These are phyloP conservation scores for Scutellaria barbata DNA, from an alignment of 257 asterid species.

Conservation along the genomic window DNA sequence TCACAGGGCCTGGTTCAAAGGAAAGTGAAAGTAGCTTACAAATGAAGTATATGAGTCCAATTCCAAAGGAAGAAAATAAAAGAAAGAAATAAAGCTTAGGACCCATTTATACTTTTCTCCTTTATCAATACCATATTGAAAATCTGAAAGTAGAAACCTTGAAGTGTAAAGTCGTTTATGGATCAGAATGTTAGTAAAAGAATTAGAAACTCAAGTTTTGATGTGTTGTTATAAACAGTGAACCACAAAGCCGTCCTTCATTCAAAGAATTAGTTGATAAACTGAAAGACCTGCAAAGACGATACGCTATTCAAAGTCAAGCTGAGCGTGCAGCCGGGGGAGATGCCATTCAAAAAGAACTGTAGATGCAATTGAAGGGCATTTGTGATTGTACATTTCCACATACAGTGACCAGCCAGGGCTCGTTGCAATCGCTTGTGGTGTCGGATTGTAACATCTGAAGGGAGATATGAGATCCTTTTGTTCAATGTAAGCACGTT, in stretches of 20 bases:
- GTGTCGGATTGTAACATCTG: conserved; percentile 13
- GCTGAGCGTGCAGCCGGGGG: conserved; percentile 57
- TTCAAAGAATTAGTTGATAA: conserved; percentile 79
- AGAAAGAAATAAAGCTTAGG: too few relatives aligned
- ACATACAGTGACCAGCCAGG: background rate
- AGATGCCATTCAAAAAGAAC: conserved; percentile 53
- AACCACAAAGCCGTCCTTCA: conserved; percentile 73
- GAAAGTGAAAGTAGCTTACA: too few relatives aligned
- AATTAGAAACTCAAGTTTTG: background rate
- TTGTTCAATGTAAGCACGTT: background rate
- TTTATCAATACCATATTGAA: too few relatives aligned
- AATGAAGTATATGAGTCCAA: too few relatives aligned
- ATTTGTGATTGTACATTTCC: conserved; percentile 3
- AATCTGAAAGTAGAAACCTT: background rate
- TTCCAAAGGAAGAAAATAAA: too few relatives aligned
- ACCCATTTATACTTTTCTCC: background rate
- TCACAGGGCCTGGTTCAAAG: too few relatives aligned
- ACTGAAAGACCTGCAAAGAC: conserved; percentile 72
- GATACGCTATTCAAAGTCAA: conserved; percentile 55
- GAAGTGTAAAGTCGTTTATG: background rate
- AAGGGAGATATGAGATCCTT: background rate
- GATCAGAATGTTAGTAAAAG: background rate
- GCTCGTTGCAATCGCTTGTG: conserved; percentile 29
- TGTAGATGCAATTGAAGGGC: conserved; percentile 26
- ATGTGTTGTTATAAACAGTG: conserved; percentile 50